A percentile compares a stretch with the other conserved stretches of the same genome.
Evolutionary conservation across 108 stramenopile species (phyloP).

Genomic region (Discostella stelligeroides): DNA sequence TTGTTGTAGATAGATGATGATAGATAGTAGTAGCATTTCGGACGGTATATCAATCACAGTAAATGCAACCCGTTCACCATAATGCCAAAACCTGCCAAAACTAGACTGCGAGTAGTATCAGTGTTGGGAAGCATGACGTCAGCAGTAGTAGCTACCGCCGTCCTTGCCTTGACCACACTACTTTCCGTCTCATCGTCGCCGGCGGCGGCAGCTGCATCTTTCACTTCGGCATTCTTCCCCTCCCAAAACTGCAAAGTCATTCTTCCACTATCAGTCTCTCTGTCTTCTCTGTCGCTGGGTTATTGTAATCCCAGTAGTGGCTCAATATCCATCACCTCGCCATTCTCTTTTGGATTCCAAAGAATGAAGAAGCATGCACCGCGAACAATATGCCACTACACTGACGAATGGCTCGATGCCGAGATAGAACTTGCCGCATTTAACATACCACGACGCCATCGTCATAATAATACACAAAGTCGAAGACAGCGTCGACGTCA

Average conservation of each 20-base stretch:
- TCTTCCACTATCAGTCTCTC: too few relatives aligned
- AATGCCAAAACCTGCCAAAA: too few relatives aligned
- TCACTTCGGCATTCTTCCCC: background rate
- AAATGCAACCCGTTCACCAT: background rate
- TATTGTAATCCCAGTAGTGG: background rate
- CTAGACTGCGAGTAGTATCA: background rate
- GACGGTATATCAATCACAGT: too few relatives aligned
- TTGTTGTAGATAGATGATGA: too few relatives aligned
- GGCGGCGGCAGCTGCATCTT: background rate
- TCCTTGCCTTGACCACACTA: background rate
- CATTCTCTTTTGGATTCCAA: too few relatives aligned
- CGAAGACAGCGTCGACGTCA: background rate
- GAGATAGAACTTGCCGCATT: slow-evolving; percentile 23
- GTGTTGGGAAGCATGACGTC: background rate
- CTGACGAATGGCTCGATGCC: slow-evolving; percentile 40
- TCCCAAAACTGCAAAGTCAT: background rate
- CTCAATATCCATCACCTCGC: background rate
- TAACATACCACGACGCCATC: slow-evolving; percentile 15
- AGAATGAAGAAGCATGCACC: background rate
- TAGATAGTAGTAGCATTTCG: too few relatives aligned
- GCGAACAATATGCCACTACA: slow-evolving; percentile 15
- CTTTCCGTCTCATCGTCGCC: too few relatives aligned
- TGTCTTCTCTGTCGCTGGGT: background rate
- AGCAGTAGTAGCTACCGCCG: background rate
- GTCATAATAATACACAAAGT: too few relatives aligned